Conservation (phyloP, 2,329 filamentous ascomycete genomes). For the Chaetomiaceae sp. region DNA sequence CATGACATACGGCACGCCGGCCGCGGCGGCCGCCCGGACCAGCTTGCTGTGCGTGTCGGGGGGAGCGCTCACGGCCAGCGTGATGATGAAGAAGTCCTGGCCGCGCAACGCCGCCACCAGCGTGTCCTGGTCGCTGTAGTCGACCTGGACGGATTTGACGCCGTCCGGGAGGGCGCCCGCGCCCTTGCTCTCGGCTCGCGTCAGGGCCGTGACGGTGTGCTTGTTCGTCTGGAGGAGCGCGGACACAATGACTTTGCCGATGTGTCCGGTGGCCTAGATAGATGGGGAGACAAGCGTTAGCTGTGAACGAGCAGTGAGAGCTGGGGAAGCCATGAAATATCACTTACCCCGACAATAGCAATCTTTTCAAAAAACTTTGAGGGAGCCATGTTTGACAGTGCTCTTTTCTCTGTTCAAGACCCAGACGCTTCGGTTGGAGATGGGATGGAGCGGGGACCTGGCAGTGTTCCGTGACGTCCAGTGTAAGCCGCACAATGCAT, state of each 20-base stretch:
- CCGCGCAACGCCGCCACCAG: conserved; percentile 7
- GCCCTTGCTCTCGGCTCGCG: conserved; percentile 7
- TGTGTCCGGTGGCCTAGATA: conserved; percentile 1
- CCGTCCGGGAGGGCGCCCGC: conserved; percentile 1
- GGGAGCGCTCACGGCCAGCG: conserved; percentile 37
- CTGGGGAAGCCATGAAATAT: not conserved
- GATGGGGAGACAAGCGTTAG: not conserved
- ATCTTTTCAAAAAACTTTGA: not conserved
- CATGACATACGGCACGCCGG: conserved; percentile 44
- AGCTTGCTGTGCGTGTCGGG: conserved; percentile 39
- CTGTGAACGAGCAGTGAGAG: not conserved
- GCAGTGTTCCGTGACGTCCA: no score
- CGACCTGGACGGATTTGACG: conserved; percentile 4
- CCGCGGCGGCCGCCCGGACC: conserved; percentile 43
- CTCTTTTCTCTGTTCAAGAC: no score
- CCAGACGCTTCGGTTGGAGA: no score
- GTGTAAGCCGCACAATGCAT: no score
- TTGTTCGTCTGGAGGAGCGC: not conserved
- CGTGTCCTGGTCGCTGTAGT: conserved; percentile 6
- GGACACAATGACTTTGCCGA: not conserved
- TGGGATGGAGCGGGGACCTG: no score
- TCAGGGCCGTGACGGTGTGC: conserved; percentile 13
- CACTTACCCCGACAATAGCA: not conserved
- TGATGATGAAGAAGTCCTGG: conserved; percentile 41
- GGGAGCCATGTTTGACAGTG: not conserved